Evolutionary conservation across 1,139 yeast species (phyloP), one percentile per base, ranked within the genome.

Genomic region (Debaryomyces sp.): DNA sequence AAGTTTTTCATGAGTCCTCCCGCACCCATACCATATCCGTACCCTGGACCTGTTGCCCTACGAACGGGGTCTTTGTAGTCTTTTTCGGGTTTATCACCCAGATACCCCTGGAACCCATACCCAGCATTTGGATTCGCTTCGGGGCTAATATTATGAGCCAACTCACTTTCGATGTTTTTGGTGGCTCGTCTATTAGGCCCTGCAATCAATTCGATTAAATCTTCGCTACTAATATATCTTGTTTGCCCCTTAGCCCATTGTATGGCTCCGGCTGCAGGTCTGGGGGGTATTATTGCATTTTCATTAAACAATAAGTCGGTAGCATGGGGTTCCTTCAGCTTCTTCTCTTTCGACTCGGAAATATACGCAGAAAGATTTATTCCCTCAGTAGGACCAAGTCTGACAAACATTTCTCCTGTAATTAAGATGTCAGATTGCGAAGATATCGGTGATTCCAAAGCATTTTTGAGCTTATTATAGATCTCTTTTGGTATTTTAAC

Each of bases 241-340:
- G 85, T 78, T 46, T 64, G 73, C 5, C 97, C 96, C 56, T 86
- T 84, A 9, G 95, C 90, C 96, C 97, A 89, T 67, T 87, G 95
- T 47, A 89, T 73, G 0, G 96, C 82, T 45, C 91, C 82, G 5
- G 89, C 84, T 4, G 82, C 77, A 1, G 99, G 99, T 43, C 98
- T 77, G 22, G 84, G 82, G 1, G 97, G 96, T 10, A 88, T 81
- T 15, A 77, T 66, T 12, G 84, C 70, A 49, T 79, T 80, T 21
- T 80, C 82, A 55, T 85, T 82, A 66, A 85, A 87, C 30, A 87
- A 64, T 5, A 71, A 62, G 58, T 84, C 90, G 0, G 80, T 75
- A 6, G 62, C 47, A 10, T 22, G 38, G 23, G 61, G 62, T 12
- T 58, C 60, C 47, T 53, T 62, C 43, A 45, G 58, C 45, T 45